Base-by-base conservation (phyloP, 257 asterid genomes). In the Lithospermum erythrorhizon region DNA sequence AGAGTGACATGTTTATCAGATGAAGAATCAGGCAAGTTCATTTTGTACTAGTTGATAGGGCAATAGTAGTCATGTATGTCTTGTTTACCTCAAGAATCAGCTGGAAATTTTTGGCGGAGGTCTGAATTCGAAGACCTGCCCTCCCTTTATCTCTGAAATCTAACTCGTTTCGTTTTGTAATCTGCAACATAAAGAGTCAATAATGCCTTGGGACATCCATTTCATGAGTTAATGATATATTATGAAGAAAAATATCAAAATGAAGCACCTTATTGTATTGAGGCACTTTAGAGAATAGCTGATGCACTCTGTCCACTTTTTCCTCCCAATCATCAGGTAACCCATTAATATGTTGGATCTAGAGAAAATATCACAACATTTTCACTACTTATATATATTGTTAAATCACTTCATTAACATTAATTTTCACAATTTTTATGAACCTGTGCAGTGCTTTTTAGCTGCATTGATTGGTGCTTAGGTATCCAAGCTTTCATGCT, bases 401-500 rank as follows among this genome's bases (percentile, higher is more conserved):
- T 41, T 17, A 14, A 6, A 41, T 16, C 55, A 21, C n/a, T 55
- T 19, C 55, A 14, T 13, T 5, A 14, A 25, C 6, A 57, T 49
- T 16, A 41, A 3, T 19, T 23, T 6, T 15, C 16, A 22, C 58
- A 18, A 20, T n/a, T 24, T 47, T 35, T 51, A 15, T 55, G 61
- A 72, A 82, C 98, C 91, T 81, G 98, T 72, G 86, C 68, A 64
- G 86, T 52, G 62, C 69, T 81, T 87, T 84, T 91, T 54, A 91
- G 73, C 83, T 81, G 97, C 97, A 86, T 91, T 21, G 97, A 88
- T 63, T 86, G 94, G 71, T 91, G 94, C 71, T 78, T 80, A 1
- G 98, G 96, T 62, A 81, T 70, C 96, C 95, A 88, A 48, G 95
- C 94, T 72, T 75, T 88, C 69, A 91, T 83, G 85, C 89, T 86